Evolutionary conservation across 352 stramenopile genomes (phyloP), one percentile per base, ranked within the genome.

Genomic region (Plasmopara muralis): DNA sequence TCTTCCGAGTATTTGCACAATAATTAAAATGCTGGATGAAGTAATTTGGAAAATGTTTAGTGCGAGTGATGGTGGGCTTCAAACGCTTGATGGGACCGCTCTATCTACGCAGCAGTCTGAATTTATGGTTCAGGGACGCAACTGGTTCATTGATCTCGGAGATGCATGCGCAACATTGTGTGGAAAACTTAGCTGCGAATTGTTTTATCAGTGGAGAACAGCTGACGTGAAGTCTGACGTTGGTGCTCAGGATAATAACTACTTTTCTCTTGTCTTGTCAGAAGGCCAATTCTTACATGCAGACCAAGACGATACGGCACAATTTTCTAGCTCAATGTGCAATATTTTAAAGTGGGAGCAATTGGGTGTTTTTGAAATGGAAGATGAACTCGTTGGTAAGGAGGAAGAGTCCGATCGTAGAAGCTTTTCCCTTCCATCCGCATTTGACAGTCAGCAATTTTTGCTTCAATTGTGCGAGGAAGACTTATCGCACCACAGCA

Each of bases 1-100:
- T 25, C 33, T 80, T 29, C 74, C 74, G 4, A 58, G 68, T 18
- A 35, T 81, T 0, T 43, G 67, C 20, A 51, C 57, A 13, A 85
- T 85, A 57, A 45, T 83, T 18, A 81, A 85, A 53, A 62, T 83
- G 42, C 46, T 85, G 9, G 74, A 83, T 47, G 74, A 85, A 70
- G 59, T 85, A 25, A 77, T 70, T 40, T 85, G 73, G 68, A 83
- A 83, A 45, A 71, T 74, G 57, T 60, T 68, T 9, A 64, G 25
- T 38, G 42, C 35, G 37, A n/a, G 10, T 30, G 62, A 64, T 50
- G 29, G 28, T 5, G 55, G 53, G 15, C 79, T 83, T 34, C 72
- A 78, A 60, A 40, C 30, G 1, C 38, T 52, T 0, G 44, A 76
- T n/a, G 55, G 66, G 1, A 35, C 13, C 30, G 12, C 9, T 38